Evolutionary conservation across 371 early-diverging fungal species (phyloP).

Genomic region (Chytridiales sp.): DNA sequence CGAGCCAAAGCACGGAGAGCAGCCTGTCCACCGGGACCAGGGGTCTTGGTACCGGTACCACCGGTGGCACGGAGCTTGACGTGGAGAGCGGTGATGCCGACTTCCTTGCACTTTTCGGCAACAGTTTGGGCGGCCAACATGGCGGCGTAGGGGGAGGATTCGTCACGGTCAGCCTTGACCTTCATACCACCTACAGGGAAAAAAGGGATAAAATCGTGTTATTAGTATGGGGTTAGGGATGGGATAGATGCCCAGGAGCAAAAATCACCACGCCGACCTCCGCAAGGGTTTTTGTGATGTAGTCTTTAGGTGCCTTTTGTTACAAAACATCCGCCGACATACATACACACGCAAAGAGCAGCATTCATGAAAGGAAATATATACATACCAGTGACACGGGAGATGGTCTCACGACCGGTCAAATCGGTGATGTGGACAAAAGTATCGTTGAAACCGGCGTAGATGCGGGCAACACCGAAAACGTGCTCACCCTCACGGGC

Average conservation of each 20-base stretch:
- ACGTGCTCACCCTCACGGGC: constrained; percentile 98
- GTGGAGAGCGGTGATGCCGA: constrained; percentile 99
- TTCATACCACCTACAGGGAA: constrained; percentile 95
- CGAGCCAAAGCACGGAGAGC: constrained; percentile 99
- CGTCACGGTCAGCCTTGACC: constrained; percentile 99
- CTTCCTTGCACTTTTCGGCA: constrained; percentile 97
- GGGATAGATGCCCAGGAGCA: not conserved
- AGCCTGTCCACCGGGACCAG: constrained; percentile 99
- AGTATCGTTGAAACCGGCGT: constrained; percentile 99
- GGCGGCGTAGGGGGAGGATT: constrained; percentile 99
- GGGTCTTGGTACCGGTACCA: constrained; percentile 99
- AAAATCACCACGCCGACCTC: not conserved
- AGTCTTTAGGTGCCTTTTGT: not conserved
- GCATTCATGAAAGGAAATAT: constrained; percentile 19
- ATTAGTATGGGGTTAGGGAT: not conserved
- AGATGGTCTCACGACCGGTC: constrained; percentile 99
- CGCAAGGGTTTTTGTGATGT: not conserved
- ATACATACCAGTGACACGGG: constrained; percentile 95
- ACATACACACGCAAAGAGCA: too few relatives aligned
- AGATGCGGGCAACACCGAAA: constrained; percentile 99
- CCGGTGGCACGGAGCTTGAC: constrained; percentile 99
- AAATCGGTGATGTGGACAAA: constrained; percentile 99
- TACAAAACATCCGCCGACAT: not conserved
- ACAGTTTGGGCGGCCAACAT: constrained; percentile 99
- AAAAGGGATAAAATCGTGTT: not conserved